These are phyloP conservation scores for Fraxinus quadrangulata DNA, from an alignment of 257 asterid species.

Conservation along the genomic window DNA sequence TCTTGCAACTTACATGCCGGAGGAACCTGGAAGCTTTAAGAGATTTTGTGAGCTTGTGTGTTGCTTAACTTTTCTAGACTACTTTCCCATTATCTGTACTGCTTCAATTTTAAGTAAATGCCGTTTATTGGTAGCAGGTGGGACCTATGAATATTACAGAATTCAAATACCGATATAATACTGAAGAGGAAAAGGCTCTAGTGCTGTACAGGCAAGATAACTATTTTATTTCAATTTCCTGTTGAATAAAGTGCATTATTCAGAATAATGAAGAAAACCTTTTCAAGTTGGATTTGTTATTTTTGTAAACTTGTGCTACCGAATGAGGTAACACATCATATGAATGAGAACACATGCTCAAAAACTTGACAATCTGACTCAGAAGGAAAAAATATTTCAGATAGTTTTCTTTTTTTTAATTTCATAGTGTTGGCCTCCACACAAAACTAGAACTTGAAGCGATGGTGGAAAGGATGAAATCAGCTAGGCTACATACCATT, in stretches of 20 bases:
- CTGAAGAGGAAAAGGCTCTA: conserved; percentile 64
- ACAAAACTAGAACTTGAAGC: conserved; percentile 68
- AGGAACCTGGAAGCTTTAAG: conserved; percentile 80
- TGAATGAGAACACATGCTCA: neutral
- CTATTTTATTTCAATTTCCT: neutral
- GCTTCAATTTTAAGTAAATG: conserved; percentile 19
- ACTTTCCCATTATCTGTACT: conserved; percentile 11
- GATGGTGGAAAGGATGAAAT: conserved; percentile 60
- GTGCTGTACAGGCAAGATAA: conserved; percentile 75
- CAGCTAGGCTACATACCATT: conserved; percentile 57
- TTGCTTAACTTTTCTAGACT: conserved; percentile 13
- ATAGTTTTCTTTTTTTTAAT: conserved; percentile 4
- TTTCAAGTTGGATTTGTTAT: neutral
- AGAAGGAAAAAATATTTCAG: neutral
- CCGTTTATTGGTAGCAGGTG: conserved; percentile 52
- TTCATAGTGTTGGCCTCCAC: conserved; percentile 80
- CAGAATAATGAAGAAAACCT: neutral
- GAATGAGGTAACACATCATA: neutral
- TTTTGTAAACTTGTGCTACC: neutral
- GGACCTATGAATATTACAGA: conserved; percentile 90
- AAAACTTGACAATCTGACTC: neutral
- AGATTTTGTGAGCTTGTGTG: conserved; percentile 71
- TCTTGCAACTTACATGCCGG: conserved; percentile 76
- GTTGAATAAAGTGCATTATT: neutral
- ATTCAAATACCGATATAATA: conserved; percentile 75